Base-by-base conservation (phyloP, 352 stramenopile species). In the Globisporangium orthogonon region DNA sequence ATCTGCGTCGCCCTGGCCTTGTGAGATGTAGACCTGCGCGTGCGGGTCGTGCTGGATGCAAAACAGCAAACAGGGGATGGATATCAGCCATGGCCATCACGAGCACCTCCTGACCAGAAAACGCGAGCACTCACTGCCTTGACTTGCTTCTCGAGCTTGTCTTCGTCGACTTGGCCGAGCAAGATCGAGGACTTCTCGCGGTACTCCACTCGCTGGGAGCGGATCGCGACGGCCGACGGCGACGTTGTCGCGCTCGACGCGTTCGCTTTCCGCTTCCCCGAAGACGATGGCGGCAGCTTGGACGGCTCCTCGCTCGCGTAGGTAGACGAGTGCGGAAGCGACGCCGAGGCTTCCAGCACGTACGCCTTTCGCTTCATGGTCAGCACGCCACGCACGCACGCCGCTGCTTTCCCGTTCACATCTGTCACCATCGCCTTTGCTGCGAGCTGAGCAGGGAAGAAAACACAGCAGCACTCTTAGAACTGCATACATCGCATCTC, bases 1-100 rank as follows among this genome's bases (percentile, higher is more conserved):
- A 17, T 93, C 83, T 3, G 80, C 78, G 50, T 87, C 82, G 55
- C 82, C 74, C 31, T 86, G 83, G 0, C 81, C 81, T 55, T 89
- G 79, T n/a, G 83, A 90, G 55, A 90, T 78, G 54, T 90, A 91
- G 17, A 91, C 78, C 44, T 89, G 77, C 2, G 81, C 72, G 44
- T 83, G 69, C 14, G 70, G 61, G 37, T 91, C 76, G 43, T 91
- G 74, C 83, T 93, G 54, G 39, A 4, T 13, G 53, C 30, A 52
- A 15, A 7, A 23, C 23, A 23, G 23, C 23, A 23, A 43, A 18
- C 17, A 39, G 31, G 40, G 48, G 6, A 63, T n/a, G 15, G 7
- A 43, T n/a, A 7, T 13, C 30, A 28, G 7, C 23, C 11, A 35
- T 11, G 13, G 4, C 4, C 13, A 5, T 14, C 33, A 11, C 33